Base-by-base conservation (phyloP, 257 asterid species). In the Solanum pimpinellifolium region DNA sequence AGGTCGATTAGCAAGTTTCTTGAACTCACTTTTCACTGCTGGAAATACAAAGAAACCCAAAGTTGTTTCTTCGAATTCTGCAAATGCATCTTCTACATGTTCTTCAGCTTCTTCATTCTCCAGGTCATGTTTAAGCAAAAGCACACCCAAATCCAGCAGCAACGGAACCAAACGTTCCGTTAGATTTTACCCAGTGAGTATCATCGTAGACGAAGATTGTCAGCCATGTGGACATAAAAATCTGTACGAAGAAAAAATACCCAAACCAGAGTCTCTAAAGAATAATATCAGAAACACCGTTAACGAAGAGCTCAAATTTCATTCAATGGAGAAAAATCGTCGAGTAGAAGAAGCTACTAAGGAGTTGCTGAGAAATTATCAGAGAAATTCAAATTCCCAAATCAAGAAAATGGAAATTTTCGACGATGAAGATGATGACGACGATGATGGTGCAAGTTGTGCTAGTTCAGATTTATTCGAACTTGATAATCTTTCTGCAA, bases 391-490 rank as follows among this genome's bases (percentile, higher is more conserved):
- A 13, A 25, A 66, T 31, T 70, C 78, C 14, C 84, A 85, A 52
- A 60, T 49, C 4, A 86, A 89, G 47, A 85, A 73, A 33, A 76
- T 86, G 60, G 87, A 86, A 72, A 89, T 47, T 5, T 76, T 86
- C 44, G 91, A 89, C 47, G 69, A 89, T 12, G 86, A 91, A 0
- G 91, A 92, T 0, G 94, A 90, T 0, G 39, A 35, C 1, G 97
- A 35, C 1, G 97, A 95, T 37, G 96, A 91, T 68, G 93, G 90
- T 1, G 98, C 94, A 12, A 96, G 99, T 42, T 94, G 85, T 39
- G 96, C 98, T 2, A 96, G 98, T 75, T 96, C 98, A 10, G 99
- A 96, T 91, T 92, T 96, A 85, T 96, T 96, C 85, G 99, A 96
- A 75, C 88, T 96, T 74, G 98, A 96, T 88, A 93, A 94, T 88